These are phyloP conservation scores for Bacterosira constricta DNA, from an alignment of 108 stramenopile species.

Conservation along the genomic window DNA sequence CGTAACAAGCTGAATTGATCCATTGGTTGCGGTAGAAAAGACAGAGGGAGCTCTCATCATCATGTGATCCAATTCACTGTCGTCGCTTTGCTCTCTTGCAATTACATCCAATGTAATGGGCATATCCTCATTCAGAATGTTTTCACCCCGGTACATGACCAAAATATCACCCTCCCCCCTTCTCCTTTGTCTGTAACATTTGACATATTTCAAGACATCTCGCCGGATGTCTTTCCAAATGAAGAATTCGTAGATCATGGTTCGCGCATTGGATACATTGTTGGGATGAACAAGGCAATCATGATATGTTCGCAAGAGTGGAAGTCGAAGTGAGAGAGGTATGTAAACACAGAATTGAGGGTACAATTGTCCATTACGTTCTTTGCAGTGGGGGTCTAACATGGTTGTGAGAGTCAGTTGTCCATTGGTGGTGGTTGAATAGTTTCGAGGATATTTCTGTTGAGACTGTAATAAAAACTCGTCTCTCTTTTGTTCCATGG, in stretches of 20 bases:
- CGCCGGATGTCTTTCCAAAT: slow-evolving; percentile 24
- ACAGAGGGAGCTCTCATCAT: slow-evolving; percentile 26
- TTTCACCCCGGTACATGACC: slow-evolving; percentile 11
- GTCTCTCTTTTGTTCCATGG: slow-evolving; percentile 29
- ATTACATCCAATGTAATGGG: slow-evolving; percentile 42
- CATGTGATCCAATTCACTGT: slow-evolving; percentile 15
- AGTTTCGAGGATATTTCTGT: slow-evolving; percentile 4
- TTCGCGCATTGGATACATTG: slow-evolving; percentile 23
- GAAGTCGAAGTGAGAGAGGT: slow-evolving; percentile 13
- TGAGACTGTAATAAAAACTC: neutral
- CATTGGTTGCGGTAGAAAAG: slow-evolving; percentile 39
- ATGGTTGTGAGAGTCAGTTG: slow-evolving; percentile 21
- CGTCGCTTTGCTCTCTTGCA: slow-evolving; percentile 22
- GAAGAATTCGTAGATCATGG: slow-evolving; percentile 40
- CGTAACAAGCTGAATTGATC: slow-evolving; percentile 24
- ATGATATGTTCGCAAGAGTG: slow-evolving; percentile 34
- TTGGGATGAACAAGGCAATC: slow-evolving; percentile 27
- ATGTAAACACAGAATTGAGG: slow-evolving; percentile 25
- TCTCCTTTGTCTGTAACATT: slow-evolving; percentile 22
- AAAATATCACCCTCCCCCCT: slow-evolving; percentile 21
- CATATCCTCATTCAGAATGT: slow-evolving; percentile 7
- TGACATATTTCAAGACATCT: slow-evolving; percentile 17
- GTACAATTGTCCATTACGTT: neutral
- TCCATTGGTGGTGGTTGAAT: slow-evolving; percentile 31
- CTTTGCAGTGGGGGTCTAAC: slow-evolving; percentile 5